phyloP scores from a whole-genome alignment of 306 rosid genomes.

The Ochetophila trinervis region DNA sequence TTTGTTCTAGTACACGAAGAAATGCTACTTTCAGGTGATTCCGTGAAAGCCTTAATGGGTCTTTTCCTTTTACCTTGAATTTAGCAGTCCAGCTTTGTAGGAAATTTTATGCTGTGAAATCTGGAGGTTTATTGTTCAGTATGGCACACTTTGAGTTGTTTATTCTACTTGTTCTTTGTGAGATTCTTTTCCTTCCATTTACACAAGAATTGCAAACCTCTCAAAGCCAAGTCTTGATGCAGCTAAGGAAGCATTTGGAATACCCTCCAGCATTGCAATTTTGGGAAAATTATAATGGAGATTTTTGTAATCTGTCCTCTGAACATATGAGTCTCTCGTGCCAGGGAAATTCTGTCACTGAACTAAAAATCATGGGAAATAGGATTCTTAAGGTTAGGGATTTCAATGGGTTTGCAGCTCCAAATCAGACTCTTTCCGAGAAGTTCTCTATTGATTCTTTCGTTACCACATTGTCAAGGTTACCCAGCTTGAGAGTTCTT shows the following conservation, averaged over 20 bases:
- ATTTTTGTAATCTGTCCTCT: conserved; percentile 56
- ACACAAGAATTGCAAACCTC: conserved; percentile 54
- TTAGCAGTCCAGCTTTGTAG: conserved; percentile 13
- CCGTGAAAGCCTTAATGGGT: conserved; percentile 17
- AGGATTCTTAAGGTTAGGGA: conserved; percentile 35
- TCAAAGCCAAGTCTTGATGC: conserved; percentile 56
- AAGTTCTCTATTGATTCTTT: conserved; percentile 67
- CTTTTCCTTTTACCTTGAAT: neutral
- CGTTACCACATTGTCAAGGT: conserved; percentile 66
- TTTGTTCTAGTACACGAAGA: too few species aligned
- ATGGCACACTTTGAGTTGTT: conserved; percentile 42
- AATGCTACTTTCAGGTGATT: neutral
- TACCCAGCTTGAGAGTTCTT: conserved; percentile 69
- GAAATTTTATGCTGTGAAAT: conserved; percentile 6
- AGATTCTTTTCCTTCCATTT: conserved; percentile 37
- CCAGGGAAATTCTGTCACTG: conserved; percentile 52
- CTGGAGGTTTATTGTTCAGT: conserved; percentile 29
- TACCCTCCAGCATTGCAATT: conserved; percentile 53
- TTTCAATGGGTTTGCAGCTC: conserved; percentile 64
- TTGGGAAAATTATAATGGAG: conserved; percentile 44
- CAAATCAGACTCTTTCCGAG: conserved; percentile 60
- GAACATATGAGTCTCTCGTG: conserved; percentile 50
- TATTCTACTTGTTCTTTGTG: conserved; percentile 38
- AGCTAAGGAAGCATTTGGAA: conserved; percentile 67
- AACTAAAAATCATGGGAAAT: conserved; percentile 77